A percentile compares a stretch with the other conserved stretches of the same genome.
Evolutionary conservation across 2,329 filamentous ascomycete genomes (phyloP).

Genomic region (Pseudomassariella vexata): DNA sequence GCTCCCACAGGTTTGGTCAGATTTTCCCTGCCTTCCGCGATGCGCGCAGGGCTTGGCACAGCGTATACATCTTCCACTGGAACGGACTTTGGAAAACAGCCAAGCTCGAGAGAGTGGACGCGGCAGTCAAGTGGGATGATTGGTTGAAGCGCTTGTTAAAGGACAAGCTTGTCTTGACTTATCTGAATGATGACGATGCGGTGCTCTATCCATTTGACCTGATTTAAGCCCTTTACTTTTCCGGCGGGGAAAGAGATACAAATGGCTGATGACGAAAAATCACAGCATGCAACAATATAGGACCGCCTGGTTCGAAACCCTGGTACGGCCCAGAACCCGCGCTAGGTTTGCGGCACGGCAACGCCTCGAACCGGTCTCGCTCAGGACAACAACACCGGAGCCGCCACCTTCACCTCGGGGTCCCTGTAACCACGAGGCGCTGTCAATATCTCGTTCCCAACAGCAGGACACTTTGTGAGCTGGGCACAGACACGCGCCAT

Average conservation of each 20-base stretch:
- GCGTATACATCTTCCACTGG: conserved; percentile 32
- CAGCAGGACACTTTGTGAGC: conserved; percentile 33
- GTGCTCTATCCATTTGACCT: conserved; percentile 44
- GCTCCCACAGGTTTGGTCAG: conserved; percentile 39
- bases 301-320: conserved; percentile 37
- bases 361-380: conserved; percentile 32
- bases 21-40: conserved; percentile 37
- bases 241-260: not conserved
- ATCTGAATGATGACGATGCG: conserved; percentile 54
- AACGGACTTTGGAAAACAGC: conserved; percentile 28
- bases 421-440: conserved; percentile 11
- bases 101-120: conserved; percentile 24
- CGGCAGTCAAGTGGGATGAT: conserved; percentile 34
- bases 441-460: conserved; percentile 24
- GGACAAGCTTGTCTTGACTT: conserved; percentile 46
- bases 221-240: conserved; percentile 28
- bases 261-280: not conserved
- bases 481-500: conserved; percentile 46
- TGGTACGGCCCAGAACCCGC: conserved; percentile 42
- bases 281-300: conserved; percentile 33
- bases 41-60: conserved; percentile 34
- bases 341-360: conserved; percentile 45
- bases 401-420: conserved; percentile 27
- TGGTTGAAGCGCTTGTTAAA: conserved; percentile 44
- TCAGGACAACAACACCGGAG: conserved; percentile 20